phyloP scores from a whole-genome alignment of 768 basidiomycete genomes.

The Lactarius trivialis region DNA sequence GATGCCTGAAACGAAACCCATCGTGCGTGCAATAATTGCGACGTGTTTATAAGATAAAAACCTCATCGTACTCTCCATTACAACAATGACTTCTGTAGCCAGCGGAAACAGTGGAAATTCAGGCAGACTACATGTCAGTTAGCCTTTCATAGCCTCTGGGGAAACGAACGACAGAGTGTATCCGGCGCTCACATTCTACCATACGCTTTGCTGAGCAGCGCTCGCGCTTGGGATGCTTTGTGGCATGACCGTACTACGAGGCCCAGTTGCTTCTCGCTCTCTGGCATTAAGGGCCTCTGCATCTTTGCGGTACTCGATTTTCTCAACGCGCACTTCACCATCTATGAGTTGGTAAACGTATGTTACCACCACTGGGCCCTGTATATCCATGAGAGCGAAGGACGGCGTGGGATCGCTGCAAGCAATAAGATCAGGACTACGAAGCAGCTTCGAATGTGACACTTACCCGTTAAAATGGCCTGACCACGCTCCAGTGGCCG shows the following conservation, averaged over 20 bases:
- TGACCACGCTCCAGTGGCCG: constrained; percentile 92
- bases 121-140: background rate
- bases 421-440: background rate
- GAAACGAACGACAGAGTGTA: background rate
- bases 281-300: constrained; percentile 34
- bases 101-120: background rate
- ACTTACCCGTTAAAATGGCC: constrained; percentile 63
- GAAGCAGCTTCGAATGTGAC: background rate
- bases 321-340: constrained; percentile 89
- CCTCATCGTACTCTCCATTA: background rate
- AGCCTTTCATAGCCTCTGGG: background rate
- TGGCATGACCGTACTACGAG: constrained; percentile 42
- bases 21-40: background rate
- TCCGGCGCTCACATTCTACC: constrained; percentile 24
- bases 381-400: constrained; percentile 96
- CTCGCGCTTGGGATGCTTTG: constrained; percentile 45
- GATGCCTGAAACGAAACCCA: background rate
- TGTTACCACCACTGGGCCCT: constrained; percentile 93
- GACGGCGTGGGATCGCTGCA: constrained; percentile 81
- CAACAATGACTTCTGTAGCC: background rate
- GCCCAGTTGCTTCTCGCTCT: constrained; percentile 29
- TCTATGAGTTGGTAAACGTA: constrained; percentile 96
- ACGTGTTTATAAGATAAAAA: background rate
- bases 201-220: constrained; percentile 30
- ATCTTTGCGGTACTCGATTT: constrained; percentile 78